A percentile compares a stretch with the other conserved stretches of the same genome.
These are phyloP conservation scores for Luvunga scandens DNA, from an alignment of 345 rosid genomes.

Conservation along the genomic window DNA sequence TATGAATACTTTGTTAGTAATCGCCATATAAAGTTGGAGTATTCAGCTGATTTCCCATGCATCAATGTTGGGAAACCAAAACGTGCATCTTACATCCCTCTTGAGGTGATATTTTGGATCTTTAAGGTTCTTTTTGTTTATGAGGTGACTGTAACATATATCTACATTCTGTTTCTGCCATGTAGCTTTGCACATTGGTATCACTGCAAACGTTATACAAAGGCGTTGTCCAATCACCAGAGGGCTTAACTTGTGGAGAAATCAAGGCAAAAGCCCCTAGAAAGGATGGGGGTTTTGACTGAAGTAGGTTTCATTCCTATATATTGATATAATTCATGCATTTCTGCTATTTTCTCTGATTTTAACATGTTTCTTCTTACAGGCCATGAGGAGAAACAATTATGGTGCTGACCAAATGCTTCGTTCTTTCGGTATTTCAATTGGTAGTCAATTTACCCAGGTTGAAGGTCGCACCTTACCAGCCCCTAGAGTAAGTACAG, in stretches of 20 bases:
- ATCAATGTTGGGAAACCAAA: conserved; percentile 82
- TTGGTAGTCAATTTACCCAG: background rate
- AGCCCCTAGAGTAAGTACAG: background rate
- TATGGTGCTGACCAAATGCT: conserved; percentile 1
- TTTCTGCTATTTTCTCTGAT: background rate
- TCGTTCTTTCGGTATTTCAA: conserved; percentile 1
- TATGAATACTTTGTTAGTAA: background rate
- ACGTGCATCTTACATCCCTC: conserved; percentile 59
- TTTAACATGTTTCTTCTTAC: background rate
- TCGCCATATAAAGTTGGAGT: background rate
- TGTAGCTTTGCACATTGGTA: conserved; percentile 27
- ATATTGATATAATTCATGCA: background rate
- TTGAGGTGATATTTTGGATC: conserved; percentile 33
- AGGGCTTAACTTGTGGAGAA: conserved; percentile 27
- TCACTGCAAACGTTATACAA: conserved; percentile 26
- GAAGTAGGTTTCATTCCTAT: conserved; percentile 8
- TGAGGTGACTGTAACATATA: background rate
- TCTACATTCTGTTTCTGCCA: background rate
- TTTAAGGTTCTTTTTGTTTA: background rate
- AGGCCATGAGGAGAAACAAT: conserved; percentile 1
- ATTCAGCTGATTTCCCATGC: conserved; percentile 52
- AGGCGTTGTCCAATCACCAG: conserved; percentile 21
- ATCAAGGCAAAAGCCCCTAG: conserved; percentile 30
- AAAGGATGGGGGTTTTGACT: conserved; percentile 14
- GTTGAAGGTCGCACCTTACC: conserved; percentile 6